Conservation (phyloP, 257 asterid genomes). For the Lantana camara region DNA sequence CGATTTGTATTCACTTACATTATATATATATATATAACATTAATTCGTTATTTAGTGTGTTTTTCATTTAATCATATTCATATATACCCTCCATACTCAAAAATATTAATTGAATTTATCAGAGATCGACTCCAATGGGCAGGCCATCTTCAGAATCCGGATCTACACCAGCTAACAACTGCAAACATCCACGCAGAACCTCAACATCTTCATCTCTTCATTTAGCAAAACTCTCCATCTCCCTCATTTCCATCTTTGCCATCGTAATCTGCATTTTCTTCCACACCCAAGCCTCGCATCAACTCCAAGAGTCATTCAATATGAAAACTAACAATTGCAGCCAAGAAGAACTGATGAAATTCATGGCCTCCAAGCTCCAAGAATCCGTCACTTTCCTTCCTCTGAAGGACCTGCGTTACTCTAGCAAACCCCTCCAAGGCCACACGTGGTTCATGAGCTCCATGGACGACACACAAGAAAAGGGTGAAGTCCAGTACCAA, state of each 20-base stretch:
- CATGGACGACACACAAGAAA: conserved; percentile 50
- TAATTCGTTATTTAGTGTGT: no score
- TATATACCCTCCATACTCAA: no score
- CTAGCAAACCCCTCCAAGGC: conserved; percentile 55
- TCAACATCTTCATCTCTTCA: neutral
- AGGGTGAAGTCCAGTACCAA: conserved; percentile 69
- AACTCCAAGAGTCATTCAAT: conserved; percentile 9
- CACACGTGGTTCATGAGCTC: conserved; percentile 98
- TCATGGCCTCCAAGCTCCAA: conserved; percentile 42
- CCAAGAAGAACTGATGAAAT: conserved; percentile 30
- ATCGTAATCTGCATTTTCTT: conserved; percentile 35
- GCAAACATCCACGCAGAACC: conserved; percentile 27
- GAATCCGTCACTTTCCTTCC: conserved; percentile 71
- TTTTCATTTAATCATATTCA: no score
- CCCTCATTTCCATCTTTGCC: conserved; percentile 34
- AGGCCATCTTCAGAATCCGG: conserved; percentile 26
- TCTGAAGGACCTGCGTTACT: conserved; percentile 67
- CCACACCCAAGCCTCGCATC: conserved; percentile 47
- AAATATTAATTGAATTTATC: neutral
- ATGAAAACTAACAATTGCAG: neutral
- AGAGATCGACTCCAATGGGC: conserved; percentile 20
- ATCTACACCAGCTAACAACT: conserved; percentile 19
- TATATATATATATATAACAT: no score
- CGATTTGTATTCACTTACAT: no score
- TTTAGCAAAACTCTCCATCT: conserved; percentile 39